Evolutionary conservation across 441 rosid genomes (phyloP).

Genomic region (Kokia cookei): DNA sequence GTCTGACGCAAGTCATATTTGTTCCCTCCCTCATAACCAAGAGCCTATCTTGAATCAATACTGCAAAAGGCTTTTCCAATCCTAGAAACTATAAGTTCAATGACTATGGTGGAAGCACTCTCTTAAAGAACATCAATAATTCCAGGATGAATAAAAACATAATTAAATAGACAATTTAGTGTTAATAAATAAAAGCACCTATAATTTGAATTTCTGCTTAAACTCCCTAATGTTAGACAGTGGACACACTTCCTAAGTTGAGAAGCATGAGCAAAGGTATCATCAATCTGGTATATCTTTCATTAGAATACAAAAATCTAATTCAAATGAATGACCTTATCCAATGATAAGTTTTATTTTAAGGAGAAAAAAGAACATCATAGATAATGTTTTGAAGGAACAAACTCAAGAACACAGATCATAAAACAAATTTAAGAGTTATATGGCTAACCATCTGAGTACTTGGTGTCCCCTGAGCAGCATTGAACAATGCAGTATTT

Average conservation of each 20-base stretch:
- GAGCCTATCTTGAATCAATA: background rate
- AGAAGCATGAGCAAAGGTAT: background rate
- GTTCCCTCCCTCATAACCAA: background rate
- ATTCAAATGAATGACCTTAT: background rate
- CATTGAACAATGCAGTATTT: conserved; percentile 72
- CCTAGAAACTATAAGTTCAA: background rate
- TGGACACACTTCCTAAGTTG: background rate
- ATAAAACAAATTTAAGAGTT: conserved; percentile 13
- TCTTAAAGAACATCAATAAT: background rate
- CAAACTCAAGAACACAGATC: background rate
- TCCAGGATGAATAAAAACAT: background rate
- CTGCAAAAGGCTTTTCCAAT: background rate
- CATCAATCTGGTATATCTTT: background rate
- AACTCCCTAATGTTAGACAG: background rate
- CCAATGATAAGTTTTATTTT: background rate
- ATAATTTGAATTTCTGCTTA: background rate
- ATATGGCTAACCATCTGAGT: conserved; percentile 68
- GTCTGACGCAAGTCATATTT: background rate
- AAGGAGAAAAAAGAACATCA: background rate
- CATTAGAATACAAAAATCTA: background rate
- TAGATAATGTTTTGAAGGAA: background rate
- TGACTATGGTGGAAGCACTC: background rate
- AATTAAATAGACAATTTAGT: background rate
- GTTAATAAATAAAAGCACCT: background rate
- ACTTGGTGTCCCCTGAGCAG: conserved; percentile 85